A percentile compares a stretch with the other conserved stretches of the same genome.
These are phyloP conservation scores for Phlyctochytrium planicorne DNA, from an alignment of 192 early-diverging fungal genomes.

Conservation along the genomic window DNA sequence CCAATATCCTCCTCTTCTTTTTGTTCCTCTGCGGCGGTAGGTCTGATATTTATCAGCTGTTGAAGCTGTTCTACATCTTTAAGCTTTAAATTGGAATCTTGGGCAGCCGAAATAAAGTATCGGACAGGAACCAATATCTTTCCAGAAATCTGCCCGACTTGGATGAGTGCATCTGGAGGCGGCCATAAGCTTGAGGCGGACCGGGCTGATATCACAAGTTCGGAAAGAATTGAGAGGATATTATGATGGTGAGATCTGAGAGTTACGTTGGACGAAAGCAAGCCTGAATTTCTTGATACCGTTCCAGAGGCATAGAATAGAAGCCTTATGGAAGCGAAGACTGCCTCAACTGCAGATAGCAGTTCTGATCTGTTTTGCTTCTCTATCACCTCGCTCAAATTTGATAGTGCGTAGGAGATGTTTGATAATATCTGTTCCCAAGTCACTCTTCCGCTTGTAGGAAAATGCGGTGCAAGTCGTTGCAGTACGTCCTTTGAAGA, in stretches of 20 bases:
- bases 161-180: slow-evolving; percentile 75
- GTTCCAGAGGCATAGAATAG: slow-evolving; percentile 80
- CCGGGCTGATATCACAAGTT: slow-evolving; percentile 79
- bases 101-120: slow-evolving; percentile 47
- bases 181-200: slow-evolving; percentile 84
- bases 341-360: slow-evolving; percentile 47
- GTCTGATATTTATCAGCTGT: not conserved
- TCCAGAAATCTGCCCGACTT: slow-evolving; percentile 75
- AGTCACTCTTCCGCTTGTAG: slow-evolving; percentile 27
- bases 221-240: slow-evolving; percentile 78
- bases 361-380: slow-evolving; percentile 52
- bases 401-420: slow-evolving; percentile 42
- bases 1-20: not conserved
- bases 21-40: not conserved
- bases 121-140: slow-evolving; percentile 79
- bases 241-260: slow-evolving; percentile 71
- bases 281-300: slow-evolving; percentile 65
- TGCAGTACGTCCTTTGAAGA: too few species aligned
- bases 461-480: not conserved
- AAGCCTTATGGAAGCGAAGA: slow-evolving; percentile 76
- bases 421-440: slow-evolving; percentile 51
- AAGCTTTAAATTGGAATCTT: not conserved
- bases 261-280: slow-evolving; percentile 61
- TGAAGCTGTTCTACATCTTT: not conserved
- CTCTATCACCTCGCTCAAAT: slow-evolving; percentile 43